Evolutionary conservation across 202 grass and related monocot genomes (phyloP), one percentile per base, ranked within the genome.

Genomic region (Schoenoplectus triqueter): DNA sequence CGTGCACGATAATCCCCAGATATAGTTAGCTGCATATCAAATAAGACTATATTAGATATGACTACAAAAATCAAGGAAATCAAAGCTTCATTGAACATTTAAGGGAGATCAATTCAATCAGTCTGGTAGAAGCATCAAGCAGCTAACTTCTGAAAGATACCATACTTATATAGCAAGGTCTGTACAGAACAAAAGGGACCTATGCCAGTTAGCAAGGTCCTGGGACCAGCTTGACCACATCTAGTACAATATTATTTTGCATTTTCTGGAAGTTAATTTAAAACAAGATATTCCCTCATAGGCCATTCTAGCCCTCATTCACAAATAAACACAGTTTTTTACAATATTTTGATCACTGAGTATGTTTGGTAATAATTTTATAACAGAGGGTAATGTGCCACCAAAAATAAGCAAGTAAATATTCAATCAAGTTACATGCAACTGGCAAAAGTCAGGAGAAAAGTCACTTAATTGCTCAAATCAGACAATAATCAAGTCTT

Each of bases 1-100:
- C 96, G 91, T 68, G 20, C 85, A 18, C 90, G 96, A 87, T 92
- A 87, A 86, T 99, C 96, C 15, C 88, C 93, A 78, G 93, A 92
- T 85, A 99, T 90, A 68, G 90, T 92, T 68, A 88, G 84, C 96
- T 99, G 87, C 20, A 84, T 15, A 87, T 48, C 21, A 31, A 57
- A 65, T 50, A 78, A 40, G 59, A 10, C 48, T 19, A 57, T 67
- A 56, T 81, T 64, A 72, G 50, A 50, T 15, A 57, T 46, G 13
- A 59, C 18, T 49, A 11, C 59, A 78, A 13, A 6, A 44, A 31
- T 81, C 42, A 10, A 51, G 42, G 81, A 44, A 66, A 78, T 42
- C 18, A 60, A 41, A 42, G 54, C 52, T 78, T 57, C 31, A 60
- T 60, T 59, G 13, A 78, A 60, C 54, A 78, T 40, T 44, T n/a